Evolutionary conservation across 163 green algal genomes (phyloP), one percentile per base, ranked within the genome.

Genomic region (Chlorella variabilis): DNA sequence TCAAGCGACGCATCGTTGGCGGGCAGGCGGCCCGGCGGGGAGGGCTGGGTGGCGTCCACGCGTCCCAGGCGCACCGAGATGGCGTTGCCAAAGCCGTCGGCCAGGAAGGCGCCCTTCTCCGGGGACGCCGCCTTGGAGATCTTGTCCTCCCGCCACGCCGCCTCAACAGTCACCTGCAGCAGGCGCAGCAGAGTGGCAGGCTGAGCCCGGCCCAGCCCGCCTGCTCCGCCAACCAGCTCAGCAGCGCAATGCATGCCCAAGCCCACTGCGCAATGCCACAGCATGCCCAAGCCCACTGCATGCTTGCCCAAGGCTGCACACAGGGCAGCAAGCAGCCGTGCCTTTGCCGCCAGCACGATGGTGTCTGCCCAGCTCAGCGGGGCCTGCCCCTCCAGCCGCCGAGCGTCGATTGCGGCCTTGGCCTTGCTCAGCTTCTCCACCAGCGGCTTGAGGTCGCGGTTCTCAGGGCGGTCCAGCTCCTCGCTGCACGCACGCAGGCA

Each of bases 281-380:
- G n/a, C n/a, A n/a, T n/a, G n/a, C n/a, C n/a, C n/a, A n/a, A n/a
- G n/a, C n/a, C n/a, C n/a, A n/a, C n/a, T n/a, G n/a, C n/a, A n/a
- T n/a, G n/a, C n/a, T n/a, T n/a, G n/a, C 54, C 54, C 54, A 33
- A 33, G 23, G 18, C 23, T 63, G 54, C 23, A 9, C 20, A 33
- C 11, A 11, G 11, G 45, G 11, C 45, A 65, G 56, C 15, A 23
- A 54, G 45, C 45, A 23, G 45, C 45, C 71, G 1, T 31, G 93
- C 89, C 86, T 93, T 93, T 54, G 82, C 88, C 0, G 83, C 92
- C 61, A 97, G 80, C 59, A 92, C 90, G 23, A 94, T 78, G 34
- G 93, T 82, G 83, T 97, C 94, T 9, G 94, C 91, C 87, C 90
- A 96, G 84, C 80, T 91, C 59, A 97, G 92, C 15, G 89, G 76